These are phyloP conservation scores for Hippophae rhamnoides DNA, from an alignment of 306 rosid genomes.

Conservation along the genomic window DNA sequence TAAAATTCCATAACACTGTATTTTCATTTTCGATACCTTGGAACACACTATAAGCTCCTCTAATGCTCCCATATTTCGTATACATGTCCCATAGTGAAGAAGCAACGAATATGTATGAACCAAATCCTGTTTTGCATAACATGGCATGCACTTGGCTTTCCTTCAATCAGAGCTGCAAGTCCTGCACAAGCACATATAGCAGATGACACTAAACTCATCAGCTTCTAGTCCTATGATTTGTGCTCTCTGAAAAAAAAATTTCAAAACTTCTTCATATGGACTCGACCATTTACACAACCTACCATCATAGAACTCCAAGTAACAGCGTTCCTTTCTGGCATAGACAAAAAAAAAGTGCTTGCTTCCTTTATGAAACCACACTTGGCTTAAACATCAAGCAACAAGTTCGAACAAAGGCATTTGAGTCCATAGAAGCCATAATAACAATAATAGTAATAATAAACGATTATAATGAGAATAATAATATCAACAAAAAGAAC, in stretches of 20 bases:
- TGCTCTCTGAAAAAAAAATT: constrained; percentile 29
- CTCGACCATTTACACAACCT: constrained; percentile 54
- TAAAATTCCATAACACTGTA: constrained; percentile 57
- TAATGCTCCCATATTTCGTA: constrained; percentile 57
- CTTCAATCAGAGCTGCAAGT: constrained; percentile 56
- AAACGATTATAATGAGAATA: too few species aligned
- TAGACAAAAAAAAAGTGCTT: constrained; percentile 18
- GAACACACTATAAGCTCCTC: constrained; percentile 42
- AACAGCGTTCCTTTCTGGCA: constrained; percentile 41
- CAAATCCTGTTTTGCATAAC: constrained; percentile 41
- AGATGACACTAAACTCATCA: constrained; percentile 49
- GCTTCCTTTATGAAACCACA: too few species aligned
- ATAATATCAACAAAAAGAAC: too few species aligned
- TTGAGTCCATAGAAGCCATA: too few species aligned
- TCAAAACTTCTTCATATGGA: constrained; percentile 35
- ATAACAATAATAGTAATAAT: too few species aligned
- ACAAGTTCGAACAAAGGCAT: too few species aligned
- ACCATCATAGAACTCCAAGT: constrained; percentile 76
- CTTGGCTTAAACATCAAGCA: too few species aligned
- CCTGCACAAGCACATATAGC: constrained; percentile 46
- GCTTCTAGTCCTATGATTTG: constrained; percentile 57
- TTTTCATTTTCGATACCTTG: constrained; percentile 28
- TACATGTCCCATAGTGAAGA: constrained; percentile 61
- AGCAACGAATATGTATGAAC: constrained; percentile 43
- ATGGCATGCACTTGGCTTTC: constrained; percentile 56